Base-by-base conservation (phyloP, 1,284 basidiomycete species). In the Naganishia sp. region DNA sequence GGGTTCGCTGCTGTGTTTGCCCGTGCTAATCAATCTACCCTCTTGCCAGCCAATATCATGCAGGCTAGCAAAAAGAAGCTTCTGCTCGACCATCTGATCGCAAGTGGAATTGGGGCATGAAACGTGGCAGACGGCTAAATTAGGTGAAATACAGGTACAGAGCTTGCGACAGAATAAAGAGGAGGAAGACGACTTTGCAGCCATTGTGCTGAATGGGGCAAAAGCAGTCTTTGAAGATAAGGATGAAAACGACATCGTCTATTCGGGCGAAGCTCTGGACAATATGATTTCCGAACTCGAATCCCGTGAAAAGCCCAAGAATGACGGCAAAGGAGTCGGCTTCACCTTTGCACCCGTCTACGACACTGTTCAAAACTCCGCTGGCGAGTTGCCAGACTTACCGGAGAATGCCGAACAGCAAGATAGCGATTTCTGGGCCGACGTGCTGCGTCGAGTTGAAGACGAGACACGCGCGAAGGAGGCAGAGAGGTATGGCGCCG, bases 11-110 rank as follows among this genome's bases (percentile, higher is more conserved):
- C 46, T 66, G 25, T 50, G 35, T 42, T 57, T 32, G 11, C n/a
- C 50, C 57, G 60, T 42, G 17, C 31, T 61, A 18, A 18, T 39
- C 17, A 13, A 43, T 32, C 28, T 52, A 25, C 57, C 42, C 17
- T 3, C 41, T 11, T 54, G 41, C 21, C 72, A 93, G 92, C 92
- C 73, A 87, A 87, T 53, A 95, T 94, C 71, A 85, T 94, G 79
- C 87, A 90, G 77, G 86, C 87, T 21, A 90, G 90, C 35, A 94
- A 94, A 82, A 90, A 90, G 81, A 95, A 94, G 77, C 84, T 94
- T 47, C 88, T 92, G 7, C 82, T 95, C 4, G 92, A 94, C 73
- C 92, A 95, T 79, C 82, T 95, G 17, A 94, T 95, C 67, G 92
- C 80, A 35, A 31, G 68, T 65, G 28, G 13, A 39, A 39, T 3